These are phyloP conservation scores for Blastobotrys americana DNA, from an alignment of 805 yeast genomes.

Conservation along the genomic window DNA sequence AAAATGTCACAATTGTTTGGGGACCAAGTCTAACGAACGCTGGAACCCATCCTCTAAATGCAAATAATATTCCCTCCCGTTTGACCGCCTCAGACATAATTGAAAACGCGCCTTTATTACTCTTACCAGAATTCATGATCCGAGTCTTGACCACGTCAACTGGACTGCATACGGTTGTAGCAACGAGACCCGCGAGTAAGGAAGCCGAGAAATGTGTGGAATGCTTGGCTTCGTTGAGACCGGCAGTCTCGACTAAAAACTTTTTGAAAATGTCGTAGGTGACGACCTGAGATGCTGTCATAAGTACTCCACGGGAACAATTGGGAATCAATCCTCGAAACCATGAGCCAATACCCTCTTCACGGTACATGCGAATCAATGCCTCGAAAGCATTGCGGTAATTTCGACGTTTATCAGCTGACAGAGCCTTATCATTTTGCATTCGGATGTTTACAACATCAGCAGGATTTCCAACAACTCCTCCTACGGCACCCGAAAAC, in stretches of 20 bases:
- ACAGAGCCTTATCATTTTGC: slow-evolving; percentile 79
- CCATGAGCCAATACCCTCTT: slow-evolving; percentile 54
- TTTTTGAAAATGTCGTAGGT: slow-evolving; percentile 73
- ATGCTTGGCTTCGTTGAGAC: slow-evolving; percentile 52
- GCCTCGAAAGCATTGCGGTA: slow-evolving; percentile 79
- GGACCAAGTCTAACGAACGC: slow-evolving; percentile 83
- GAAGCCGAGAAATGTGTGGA: slow-evolving; percentile 75
- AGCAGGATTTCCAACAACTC: slow-evolving; percentile 80
- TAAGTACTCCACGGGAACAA: slow-evolving; percentile 68
- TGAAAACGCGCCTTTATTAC: slow-evolving; percentile 38
- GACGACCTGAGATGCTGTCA: slow-evolving; percentile 89
- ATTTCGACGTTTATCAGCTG: slow-evolving; percentile 57
- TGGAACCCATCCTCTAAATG: slow-evolving; percentile 90
- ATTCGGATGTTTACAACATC: slow-evolving; percentile 83
- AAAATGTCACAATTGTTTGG: slow-evolving; percentile 37
- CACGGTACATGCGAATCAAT: slow-evolving; percentile 45
- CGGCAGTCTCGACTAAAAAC: slow-evolving; percentile 43
- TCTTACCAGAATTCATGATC: slow-evolving; percentile 57
- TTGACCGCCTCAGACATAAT: slow-evolving; percentile 51
- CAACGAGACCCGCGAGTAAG: slow-evolving; percentile 74
- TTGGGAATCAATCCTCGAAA: slow-evolving; percentile 76
- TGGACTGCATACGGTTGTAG: slow-evolving; percentile 88
- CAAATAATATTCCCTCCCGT: slow-evolving; percentile 66
- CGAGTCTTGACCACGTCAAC: slow-evolving; percentile 87
- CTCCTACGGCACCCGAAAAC: slow-evolving; percentile 82